Conservation (phyloP, 306 rosid genomes). For the Cicer yamashitae region DNA sequence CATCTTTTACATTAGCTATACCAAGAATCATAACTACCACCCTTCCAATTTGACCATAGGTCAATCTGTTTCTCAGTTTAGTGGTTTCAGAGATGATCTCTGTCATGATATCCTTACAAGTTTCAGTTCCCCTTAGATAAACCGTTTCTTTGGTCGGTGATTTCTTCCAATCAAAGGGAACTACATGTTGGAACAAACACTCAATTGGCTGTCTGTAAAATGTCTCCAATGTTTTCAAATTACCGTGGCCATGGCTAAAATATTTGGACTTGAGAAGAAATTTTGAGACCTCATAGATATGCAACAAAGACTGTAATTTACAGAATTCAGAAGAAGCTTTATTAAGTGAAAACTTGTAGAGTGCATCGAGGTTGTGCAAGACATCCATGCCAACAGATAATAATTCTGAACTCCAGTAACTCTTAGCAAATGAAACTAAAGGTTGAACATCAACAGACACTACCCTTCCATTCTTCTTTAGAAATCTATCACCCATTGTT, state of each 20-base stretch:
- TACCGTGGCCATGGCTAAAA: constrained; percentile 23
- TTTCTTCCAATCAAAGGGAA: constrained; percentile 57
- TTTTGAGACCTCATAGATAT: constrained; percentile 56
- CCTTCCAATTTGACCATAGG: constrained; percentile 62
- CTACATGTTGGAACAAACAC: constrained; percentile 28
- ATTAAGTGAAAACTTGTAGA: constrained; percentile 42
- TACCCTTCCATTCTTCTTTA: constrained; percentile 50
- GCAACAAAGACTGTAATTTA: constrained; percentile 49
- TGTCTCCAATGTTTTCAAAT: constrained; percentile 29
- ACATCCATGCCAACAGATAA: constrained; percentile 59
- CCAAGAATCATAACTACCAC: constrained; percentile 59
- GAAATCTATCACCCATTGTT: constrained; percentile 40
- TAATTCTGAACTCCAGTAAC: constrained; percentile 65
- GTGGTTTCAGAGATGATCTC: constrained; percentile 45
- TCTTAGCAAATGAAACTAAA: constrained; percentile 51
- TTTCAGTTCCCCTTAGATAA: constrained; percentile 51
- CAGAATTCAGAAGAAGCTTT: constrained; percentile 29
- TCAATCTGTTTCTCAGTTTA: constrained; percentile 26
- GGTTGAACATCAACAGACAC: constrained; percentile 47
- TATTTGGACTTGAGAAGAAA: constrained; percentile 52
- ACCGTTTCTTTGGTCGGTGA: constrained; percentile 48
- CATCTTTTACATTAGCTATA: constrained; percentile 36
- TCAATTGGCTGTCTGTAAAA: constrained; percentile 41
- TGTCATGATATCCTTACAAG: constrained; percentile 42
- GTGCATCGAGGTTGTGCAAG: constrained; percentile 53